Conservation (phyloP, 2,329 filamentous ascomycete species). For the Trichoderma afroharzianum region DNA sequence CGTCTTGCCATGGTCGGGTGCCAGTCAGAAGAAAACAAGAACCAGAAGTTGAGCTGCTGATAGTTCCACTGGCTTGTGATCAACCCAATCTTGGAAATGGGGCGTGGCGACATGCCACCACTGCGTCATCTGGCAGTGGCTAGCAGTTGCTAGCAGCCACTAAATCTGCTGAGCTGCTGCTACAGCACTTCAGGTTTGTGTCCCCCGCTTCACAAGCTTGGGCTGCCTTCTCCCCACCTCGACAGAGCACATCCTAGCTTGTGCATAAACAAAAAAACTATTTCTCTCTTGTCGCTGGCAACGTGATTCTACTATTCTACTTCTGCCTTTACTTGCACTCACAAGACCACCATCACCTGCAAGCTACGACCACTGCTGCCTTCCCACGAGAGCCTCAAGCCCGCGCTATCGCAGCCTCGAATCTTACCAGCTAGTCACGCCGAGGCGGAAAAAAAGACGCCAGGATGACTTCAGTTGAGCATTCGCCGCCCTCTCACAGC, state of each 20-base stretch:
- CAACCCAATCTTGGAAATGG: background rate
- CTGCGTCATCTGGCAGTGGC: slow-evolving; percentile 15
- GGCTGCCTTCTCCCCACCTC: slow-evolving; percentile 3
- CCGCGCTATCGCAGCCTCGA: background rate
- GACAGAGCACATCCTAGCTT: background rate
- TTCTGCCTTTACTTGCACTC: background rate
- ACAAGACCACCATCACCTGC: slow-evolving; percentile 13
- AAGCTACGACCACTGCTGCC: background rate
- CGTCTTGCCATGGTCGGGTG: background rate
- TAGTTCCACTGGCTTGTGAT: slow-evolving; percentile 5
- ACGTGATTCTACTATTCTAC: slow-evolving; percentile 9
- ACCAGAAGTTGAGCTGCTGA: background rate
- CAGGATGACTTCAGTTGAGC: slow-evolving; percentile 42
- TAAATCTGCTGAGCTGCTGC: background rate
- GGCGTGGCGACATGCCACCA: slow-evolving; percentile 14
- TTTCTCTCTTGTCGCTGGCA: background rate
- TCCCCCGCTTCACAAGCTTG: slow-evolving; percentile 6
- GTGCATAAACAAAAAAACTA: background rate
- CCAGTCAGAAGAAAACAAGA: background rate
- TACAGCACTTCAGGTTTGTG: background rate
- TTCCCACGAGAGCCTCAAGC: background rate
- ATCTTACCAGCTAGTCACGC: background rate
- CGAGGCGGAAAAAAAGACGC: slow-evolving; percentile 4
- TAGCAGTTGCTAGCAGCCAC: background rate
- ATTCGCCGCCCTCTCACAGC: slow-evolving; percentile 37